Conservation (phyloP, 2,329 filamentous ascomycete species). For the Alternaria postmessia region DNA sequence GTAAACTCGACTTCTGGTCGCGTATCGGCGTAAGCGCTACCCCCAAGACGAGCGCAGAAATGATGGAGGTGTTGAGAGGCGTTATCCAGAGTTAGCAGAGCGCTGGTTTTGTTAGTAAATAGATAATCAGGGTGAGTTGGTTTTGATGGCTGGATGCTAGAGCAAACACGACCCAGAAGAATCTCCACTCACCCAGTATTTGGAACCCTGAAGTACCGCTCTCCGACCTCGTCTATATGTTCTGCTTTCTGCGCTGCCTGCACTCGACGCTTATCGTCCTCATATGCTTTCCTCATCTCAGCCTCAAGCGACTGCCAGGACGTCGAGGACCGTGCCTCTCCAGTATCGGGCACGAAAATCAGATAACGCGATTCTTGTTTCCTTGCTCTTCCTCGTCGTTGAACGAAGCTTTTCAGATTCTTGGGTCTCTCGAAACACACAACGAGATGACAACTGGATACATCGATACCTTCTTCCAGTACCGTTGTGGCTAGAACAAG, state of each 20-base stretch:
- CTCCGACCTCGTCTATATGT: slow-evolving; percentile 58
- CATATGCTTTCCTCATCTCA: slow-evolving; percentile 75
- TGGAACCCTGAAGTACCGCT: slow-evolving; percentile 30
- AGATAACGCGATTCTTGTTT: slow-evolving; percentile 64
- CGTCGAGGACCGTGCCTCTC: slow-evolving; percentile 42
- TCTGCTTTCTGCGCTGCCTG: slow-evolving; percentile 56
- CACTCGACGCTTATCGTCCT: slow-evolving; percentile 67
- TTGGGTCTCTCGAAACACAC: slow-evolving; percentile 69
- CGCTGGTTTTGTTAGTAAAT: slow-evolving; percentile 53
- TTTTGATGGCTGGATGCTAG: background rate
- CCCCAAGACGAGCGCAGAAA: slow-evolving; percentile 73
- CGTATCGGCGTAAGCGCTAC: slow-evolving; percentile 67
- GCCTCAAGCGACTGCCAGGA: slow-evolving; percentile 74
- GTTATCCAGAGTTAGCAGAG: slow-evolving; percentile 74
- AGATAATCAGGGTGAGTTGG: background rate
- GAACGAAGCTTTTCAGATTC: slow-evolving; percentile 71
- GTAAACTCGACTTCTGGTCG: slow-evolving; percentile 72
- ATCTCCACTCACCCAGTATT: slow-evolving; percentile 38
- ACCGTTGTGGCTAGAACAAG: slow-evolving; percentile 67
- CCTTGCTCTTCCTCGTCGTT: slow-evolving; percentile 70
- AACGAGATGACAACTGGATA: slow-evolving; percentile 70
- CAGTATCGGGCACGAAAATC: slow-evolving; percentile 56
- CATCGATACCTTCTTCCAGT: slow-evolving; percentile 68
- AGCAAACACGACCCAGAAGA: background rate
- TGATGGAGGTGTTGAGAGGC: slow-evolving; percentile 80